A percentile compares a stretch with the other conserved stretches of the same genome.
phyloP scores from a whole-genome alignment of 805 yeast genomes.

The Saccharomycopsis selenospora region DNA sequence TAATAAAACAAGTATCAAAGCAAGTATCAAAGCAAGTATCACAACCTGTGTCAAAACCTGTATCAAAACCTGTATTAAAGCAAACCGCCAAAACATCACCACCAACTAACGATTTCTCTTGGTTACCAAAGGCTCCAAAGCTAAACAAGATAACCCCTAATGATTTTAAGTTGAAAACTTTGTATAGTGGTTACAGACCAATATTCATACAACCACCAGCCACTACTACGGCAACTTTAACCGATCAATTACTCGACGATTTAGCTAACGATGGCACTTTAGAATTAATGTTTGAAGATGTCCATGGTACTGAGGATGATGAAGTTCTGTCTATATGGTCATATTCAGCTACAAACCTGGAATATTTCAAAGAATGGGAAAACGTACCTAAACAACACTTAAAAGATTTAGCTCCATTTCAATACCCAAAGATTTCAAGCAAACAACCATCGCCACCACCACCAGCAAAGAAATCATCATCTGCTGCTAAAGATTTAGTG shows the following conservation, averaged over 20 bases:
- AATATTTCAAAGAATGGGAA: conserved; percentile 19
- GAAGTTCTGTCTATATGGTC: conserved; percentile 12
- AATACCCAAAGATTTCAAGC: neutral
- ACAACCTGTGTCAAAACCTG: too few species aligned
- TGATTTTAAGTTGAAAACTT: conserved; percentile 12
- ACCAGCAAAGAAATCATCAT: neutral
- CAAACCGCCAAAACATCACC: too few species aligned
- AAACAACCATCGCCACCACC: neutral
- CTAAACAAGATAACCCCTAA: conserved; percentile 11
- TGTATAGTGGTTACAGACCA: conserved; percentile 20
- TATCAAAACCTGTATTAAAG: too few species aligned
- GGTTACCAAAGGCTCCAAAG: conserved; percentile 22
- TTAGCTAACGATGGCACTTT: neutral
- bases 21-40: too few species aligned
- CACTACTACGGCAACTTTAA: neutral
- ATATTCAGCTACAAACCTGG: conserved; percentile 18
- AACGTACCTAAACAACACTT: conserved; percentile 14
- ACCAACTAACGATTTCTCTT: conserved; percentile 11
- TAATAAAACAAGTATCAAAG: too few species aligned
- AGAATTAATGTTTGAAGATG: neutral
- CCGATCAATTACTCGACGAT: neutral
- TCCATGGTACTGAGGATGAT: too few species aligned
- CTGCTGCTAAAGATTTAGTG: neutral
- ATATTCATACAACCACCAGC: conserved; percentile 12
- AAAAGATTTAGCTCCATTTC: conserved; percentile 13